Base-by-base conservation (phyloP, 164 flowering plant species). In the Magnolia kwangsiensis region DNA sequence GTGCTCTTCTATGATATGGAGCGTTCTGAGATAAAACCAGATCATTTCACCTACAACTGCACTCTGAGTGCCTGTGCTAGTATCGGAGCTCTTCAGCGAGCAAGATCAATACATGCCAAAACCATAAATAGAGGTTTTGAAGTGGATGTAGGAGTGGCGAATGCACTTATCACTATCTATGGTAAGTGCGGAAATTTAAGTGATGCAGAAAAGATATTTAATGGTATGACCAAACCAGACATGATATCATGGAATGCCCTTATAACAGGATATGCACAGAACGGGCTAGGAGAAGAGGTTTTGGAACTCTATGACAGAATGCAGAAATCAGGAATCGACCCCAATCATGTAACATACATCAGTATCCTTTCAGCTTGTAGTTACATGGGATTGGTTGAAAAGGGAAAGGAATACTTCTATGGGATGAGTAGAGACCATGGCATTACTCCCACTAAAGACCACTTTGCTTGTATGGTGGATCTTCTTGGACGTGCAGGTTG, bases 401-500 rank as follows among this genome's bases (percentile, higher is more conserved):
- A 63, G 21, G 50, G 75, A 2, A 18, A 49, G 51, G 75, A 63
- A 16, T 63, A 58, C 49, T 73, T 61, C 10, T 14, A 73, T 21
- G 27, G 50, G 59, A 73, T 73, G 68, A 63, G 75, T 45, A 73
- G 51, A 61, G 75, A 73, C 37, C 50, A 63, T 37, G 68, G 68
- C n/a, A 51, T 58, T 1, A 27, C 51, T 24, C 75, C 64, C 50
- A 55, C 61, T 51, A 21, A 59, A 58, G 75, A 72, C 64, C 75
- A 72, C 63, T 58, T 59, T 58, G 45, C 75, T 50, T 72, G 64
- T 58, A 72, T 72, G 75, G 64, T 72, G 51, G 45, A 72, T 59
- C 65, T 72, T 58, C 65, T 58, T 1, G 75, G 75, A 23, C 19
- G 75, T 45, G 75, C 75, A 6, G 75, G 75, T 18, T 65, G 55